Base-by-base conservation (phyloP, 192 early-diverging fungal species). In the Podila verticillata region DNA sequence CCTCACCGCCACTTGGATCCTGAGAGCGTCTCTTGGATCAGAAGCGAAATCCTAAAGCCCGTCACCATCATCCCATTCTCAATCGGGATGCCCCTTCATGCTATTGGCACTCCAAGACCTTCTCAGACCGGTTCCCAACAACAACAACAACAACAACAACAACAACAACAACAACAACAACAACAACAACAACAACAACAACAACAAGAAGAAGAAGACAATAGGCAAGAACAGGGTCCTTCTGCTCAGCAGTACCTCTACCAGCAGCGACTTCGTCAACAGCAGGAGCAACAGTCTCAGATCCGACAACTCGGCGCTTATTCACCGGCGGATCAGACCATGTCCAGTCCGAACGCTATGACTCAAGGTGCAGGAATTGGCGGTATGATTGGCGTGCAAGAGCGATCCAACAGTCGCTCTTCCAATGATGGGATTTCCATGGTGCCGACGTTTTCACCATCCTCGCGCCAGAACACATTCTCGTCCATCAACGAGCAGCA, bases 61-160 rank as follows among this genome's bases (percentile, higher is more conserved):
- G 59, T 72, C 32, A 36, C 59, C 2, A 80, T 72, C 28, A 49
- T 59, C 3, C 77, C 77, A 36, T 80, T 80, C 36, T 60, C 75
- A 1, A 62, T 78, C 57, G 65, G 56, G 34, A 32, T 62, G 34
- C 68, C 75, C 17, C 6, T 66, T 24, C 75, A 61, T 13, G 20
- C 62, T 1, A 10, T 36, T 30, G 62, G 39, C 19, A 5, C 51
- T 3, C 22, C 24, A 36, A 22, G 0, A 35, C 2, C 31, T n/a
- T n/a, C n/a, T 51, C n/a, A 31, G 31, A 31, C 7, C n/a, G 8
- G 8, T 48, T 66, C 62, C 29, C 34, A 12, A 12, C 34, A 30
- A 57, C 66, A 47, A 13, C 8, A 51, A 3, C 57, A 30, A 20
- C 58, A 48, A 51, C 44, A 36, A 20, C 58, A 32, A 3, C 3